Evolutionary conservation across 2,329 filamentous ascomycete species (phyloP).

Genomic region (Apiospora rasikravindrae): DNA sequence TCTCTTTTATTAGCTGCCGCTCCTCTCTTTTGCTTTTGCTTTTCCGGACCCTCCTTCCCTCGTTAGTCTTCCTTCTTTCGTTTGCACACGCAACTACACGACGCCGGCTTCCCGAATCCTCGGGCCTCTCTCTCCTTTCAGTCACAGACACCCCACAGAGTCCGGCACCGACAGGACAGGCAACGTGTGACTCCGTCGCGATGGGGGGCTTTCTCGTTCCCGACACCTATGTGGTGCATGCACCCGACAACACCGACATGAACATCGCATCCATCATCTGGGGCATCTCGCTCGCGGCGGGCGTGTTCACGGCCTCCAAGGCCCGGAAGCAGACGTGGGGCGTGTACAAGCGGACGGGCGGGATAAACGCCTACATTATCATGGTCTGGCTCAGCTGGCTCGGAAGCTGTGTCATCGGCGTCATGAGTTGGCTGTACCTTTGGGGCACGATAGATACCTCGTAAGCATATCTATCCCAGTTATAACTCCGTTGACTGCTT

Average conservation of each 20-base stretch:
- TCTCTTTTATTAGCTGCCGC: background rate
- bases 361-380: slow-evolving; percentile 38
- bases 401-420: slow-evolving; percentile 33
- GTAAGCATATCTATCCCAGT: background rate
- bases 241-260: slow-evolving; percentile 29
- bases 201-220: slow-evolving; percentile 11
- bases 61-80: background rate
- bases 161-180: background rate
- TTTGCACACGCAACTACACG: background rate
- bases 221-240: background rate
- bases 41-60: background rate
- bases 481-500: background rate
- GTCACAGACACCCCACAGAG: background rate
- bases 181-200: background rate
- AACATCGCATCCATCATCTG: slow-evolving; percentile 39
- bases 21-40: background rate
- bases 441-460: slow-evolving; percentile 11
- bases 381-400: slow-evolving; percentile 43
- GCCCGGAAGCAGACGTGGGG: slow-evolving; percentile 37
- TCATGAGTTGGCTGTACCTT: slow-evolving; percentile 36
- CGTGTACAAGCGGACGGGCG: slow-evolving; percentile 31
- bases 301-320: slow-evolving; percentile 34
- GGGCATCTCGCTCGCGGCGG: slow-evolving; percentile 39
- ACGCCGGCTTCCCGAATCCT: background rate
- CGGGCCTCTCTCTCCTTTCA: background rate